These are phyloP conservation scores for Cyphellophora attinorum DNA, from an alignment of 2,329 filamentous ascomycete species.

Conservation along the genomic window DNA sequence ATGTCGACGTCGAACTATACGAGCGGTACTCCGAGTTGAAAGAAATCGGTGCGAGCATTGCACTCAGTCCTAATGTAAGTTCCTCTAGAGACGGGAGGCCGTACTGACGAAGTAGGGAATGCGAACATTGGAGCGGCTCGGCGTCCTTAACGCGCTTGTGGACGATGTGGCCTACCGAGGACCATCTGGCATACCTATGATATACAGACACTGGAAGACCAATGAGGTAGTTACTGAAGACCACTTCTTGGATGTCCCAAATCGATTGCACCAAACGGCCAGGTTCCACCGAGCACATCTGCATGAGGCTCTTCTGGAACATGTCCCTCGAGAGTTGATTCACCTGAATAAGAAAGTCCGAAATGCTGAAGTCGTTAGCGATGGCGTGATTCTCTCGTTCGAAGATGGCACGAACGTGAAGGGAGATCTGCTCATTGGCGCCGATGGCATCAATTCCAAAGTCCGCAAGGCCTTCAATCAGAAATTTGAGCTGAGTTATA, in stretches of 20 bases:
- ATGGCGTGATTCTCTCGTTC: slow-evolving; percentile 31
- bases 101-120: too few species aligned
- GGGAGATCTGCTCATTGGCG: slow-evolving; percentile 42
- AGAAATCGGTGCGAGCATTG: too few species aligned
- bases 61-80: too few species aligned
- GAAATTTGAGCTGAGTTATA: slow-evolving; percentile 30
- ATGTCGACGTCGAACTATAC: too few species aligned
- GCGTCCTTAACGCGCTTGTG: too few species aligned
- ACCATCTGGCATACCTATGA: too few species aligned
- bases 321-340: slow-evolving; percentile 33
- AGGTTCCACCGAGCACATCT: slow-evolving; percentile 41
- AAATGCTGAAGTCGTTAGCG: slow-evolving; percentile 24
- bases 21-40: too few species aligned
- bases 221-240: too few species aligned
- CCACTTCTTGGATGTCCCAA: slow-evolving; percentile 28
- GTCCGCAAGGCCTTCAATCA: slow-evolving; percentile 33
- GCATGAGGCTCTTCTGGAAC: slow-evolving; percentile 37
- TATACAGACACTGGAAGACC: too few species aligned
- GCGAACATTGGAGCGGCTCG: too few species aligned
- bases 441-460: slow-evolving; percentile 44
- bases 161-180: too few species aligned
- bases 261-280: slow-evolving; percentile 31
- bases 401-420: slow-evolving; percentile 35
- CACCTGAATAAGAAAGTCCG: slow-evolving; percentile 35
- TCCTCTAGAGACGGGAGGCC: too few species aligned